A percentile compares a stretch with the other conserved stretches of the same genome.
Conservation (phyloP, 176 grass and related monocot genomes). For the Zoysia japonica region DNA sequence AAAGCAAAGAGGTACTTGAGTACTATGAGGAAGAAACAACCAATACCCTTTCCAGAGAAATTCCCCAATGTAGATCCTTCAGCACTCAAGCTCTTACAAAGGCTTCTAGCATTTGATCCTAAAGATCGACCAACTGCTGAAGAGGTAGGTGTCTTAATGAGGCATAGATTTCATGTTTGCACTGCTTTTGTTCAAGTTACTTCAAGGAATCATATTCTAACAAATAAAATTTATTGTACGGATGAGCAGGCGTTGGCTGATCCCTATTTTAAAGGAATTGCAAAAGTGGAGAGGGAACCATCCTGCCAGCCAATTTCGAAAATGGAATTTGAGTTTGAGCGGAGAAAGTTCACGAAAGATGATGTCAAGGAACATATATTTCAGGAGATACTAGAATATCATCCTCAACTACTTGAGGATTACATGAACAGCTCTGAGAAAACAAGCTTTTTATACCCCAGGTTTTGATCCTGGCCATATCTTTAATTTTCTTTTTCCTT, state of each 20-base stretch:
- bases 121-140: slow-evolving; percentile 93
- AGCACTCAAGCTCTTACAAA: slow-evolving; percentile 79
- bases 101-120: slow-evolving; percentile 93
- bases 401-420: slow-evolving; percentile 79
- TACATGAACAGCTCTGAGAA: slow-evolving; percentile 64
- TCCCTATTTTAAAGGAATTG: slow-evolving; percentile 83
- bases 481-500: slow-evolving; percentile 7
- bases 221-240: slow-evolving; percentile 15
- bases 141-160: slow-evolving; percentile 54
- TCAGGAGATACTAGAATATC: slow-evolving; percentile 86
- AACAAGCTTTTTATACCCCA: slow-evolving; percentile 79
- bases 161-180: slow-evolving; percentile 21
- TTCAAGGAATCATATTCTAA: slow-evolving; percentile 23
- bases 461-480: slow-evolving; percentile 43
- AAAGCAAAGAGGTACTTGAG: slow-evolving; percentile 87
- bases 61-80: slow-evolving; percentile 86
- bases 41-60: slow-evolving; percentile 75
- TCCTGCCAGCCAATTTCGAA: slow-evolving; percentile 88
- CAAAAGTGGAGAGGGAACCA: slow-evolving; percentile 85
- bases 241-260: slow-evolving; percentile 73
- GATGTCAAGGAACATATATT: slow-evolving; percentile 94
- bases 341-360: slow-evolving; percentile 80
- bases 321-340: slow-evolving; percentile 96
- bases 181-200: slow-evolving; percentile 17
- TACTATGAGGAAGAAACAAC: slow-evolving; percentile 79